phyloP scores from a whole-genome alignment of 2,329 filamentous ascomycete genomes.

The Arthrobotrys iridis region DNA sequence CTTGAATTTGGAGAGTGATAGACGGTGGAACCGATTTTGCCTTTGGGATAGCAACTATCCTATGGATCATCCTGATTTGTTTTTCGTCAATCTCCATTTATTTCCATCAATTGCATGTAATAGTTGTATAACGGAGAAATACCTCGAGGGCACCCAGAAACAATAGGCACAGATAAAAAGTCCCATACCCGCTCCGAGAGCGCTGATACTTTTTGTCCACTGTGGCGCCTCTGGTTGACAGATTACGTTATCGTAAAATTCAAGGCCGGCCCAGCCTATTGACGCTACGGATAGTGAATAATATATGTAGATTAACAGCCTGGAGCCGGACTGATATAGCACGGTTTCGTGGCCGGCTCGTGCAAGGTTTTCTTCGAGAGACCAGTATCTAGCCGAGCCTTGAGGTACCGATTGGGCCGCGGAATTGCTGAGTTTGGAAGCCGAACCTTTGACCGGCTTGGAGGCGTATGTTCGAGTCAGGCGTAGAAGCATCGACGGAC shows the following conservation, averaged over 20 bases:
- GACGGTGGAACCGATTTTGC: constrained; percentile 4
- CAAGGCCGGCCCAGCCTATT: constrained; percentile 22
- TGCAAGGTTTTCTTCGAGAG: constrained; percentile 47
- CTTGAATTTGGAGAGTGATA: constrained; percentile 37
- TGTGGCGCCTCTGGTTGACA: constrained; percentile 29
- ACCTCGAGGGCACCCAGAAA: constrained; percentile 51
- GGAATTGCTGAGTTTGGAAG: neutral
- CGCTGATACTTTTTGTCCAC: constrained; percentile 32
- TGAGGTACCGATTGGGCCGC: neutral
- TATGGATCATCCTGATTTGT: constrained; percentile 25
- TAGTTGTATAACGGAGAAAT: neutral
- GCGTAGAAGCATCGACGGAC: constrained; percentile 20
- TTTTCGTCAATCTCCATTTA: neutral
- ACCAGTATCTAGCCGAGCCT: constrained; percentile 22
- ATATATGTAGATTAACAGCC: constrained; percentile 38
- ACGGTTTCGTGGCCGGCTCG: constrained; percentile 49
- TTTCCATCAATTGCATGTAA: neutral
- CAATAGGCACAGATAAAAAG: constrained; percentile 38
- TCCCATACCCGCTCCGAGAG: constrained; percentile 38
- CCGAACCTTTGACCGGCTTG: constrained; percentile 25
- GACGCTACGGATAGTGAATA: constrained; percentile 37
- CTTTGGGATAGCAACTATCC: constrained; percentile 34
- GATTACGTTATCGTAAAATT: constrained; percentile 46
- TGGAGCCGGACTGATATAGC: constrained; percentile 43
- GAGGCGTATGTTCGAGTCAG: constrained; percentile 39